phyloP scores from a whole-genome alignment of 768 basidiomycete genomes.

The Leucosporidium creatinivorum region DNA sequence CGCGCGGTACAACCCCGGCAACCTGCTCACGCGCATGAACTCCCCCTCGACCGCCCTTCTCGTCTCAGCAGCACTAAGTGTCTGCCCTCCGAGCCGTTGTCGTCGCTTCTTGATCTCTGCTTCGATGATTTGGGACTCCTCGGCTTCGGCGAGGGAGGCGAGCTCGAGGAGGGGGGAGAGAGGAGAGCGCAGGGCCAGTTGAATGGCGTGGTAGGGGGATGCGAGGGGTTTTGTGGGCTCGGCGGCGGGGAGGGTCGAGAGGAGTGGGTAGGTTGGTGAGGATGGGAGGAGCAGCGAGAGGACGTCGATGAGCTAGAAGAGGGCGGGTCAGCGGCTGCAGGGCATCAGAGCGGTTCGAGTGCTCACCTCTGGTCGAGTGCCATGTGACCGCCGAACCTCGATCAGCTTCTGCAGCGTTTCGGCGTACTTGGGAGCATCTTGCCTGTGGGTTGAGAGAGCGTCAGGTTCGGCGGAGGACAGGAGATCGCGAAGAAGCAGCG shows the following conservation, averaged over 20 bases:
- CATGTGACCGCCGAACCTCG: slow-evolving; percentile 55
- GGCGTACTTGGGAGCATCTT: slow-evolving; percentile 70
- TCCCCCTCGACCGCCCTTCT: slow-evolving; percentile 37
- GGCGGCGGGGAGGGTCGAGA: slow-evolving; percentile 63
- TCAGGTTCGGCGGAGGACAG: neutral
- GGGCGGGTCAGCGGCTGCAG: neutral
- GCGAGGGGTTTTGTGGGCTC: slow-evolving; percentile 66
- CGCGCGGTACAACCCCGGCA: slow-evolving; percentile 67
- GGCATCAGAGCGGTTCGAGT: too few species aligned
- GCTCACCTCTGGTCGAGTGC: slow-evolving; percentile 55
- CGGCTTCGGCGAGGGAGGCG: slow-evolving; percentile 54
- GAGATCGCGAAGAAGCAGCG: slow-evolving; percentile 30
- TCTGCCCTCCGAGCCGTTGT: slow-evolving; percentile 55
- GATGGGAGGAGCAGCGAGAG: slow-evolving; percentile 67
- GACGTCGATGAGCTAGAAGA: slow-evolving; percentile 56
- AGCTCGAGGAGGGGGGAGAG: slow-evolving; percentile 69
- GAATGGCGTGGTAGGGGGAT: slow-evolving; percentile 51
- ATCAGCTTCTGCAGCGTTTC: slow-evolving; percentile 72
- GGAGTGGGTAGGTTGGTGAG: slow-evolving; percentile 56
- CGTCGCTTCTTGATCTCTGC: slow-evolving; percentile 71
- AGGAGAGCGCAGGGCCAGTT: slow-evolving; percentile 60
- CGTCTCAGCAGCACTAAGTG: slow-evolving; percentile 33
- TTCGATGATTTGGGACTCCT: slow-evolving; percentile 55
- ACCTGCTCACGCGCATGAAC: slow-evolving; percentile 44
- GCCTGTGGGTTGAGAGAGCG: slow-evolving; percentile 44